Base-by-base conservation (phyloP, 108 stramenopile genomes). In the Mediolabrus comicus region DNA sequence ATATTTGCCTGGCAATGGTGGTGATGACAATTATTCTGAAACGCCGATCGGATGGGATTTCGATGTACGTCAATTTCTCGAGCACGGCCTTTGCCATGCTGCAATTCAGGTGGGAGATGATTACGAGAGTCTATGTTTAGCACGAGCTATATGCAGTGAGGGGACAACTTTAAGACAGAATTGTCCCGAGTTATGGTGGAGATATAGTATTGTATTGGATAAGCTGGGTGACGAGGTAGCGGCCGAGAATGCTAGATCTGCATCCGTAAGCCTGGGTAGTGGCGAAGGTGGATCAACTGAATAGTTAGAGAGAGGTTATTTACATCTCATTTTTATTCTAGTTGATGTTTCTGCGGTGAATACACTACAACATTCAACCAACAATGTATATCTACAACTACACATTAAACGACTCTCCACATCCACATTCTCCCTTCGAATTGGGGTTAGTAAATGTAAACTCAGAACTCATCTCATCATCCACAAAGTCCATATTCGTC, bases 381-480 rank as follows among this genome's bases (percentile, higher is more conserved):
- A n/a, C n/a, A n/a, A n/a, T n/a, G n/a, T n/a, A n/a, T n/a, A 31
- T 58, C 32, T 25, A n/a, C 51, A 19, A 9, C 79, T 75, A 94
- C 30, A 98, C 96, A 74, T 97, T 98, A 72, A 99, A 99, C 46
- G 90, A 92, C 85, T 99, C 99, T 53, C 99, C 99, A 82, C 99
- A 99, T 14, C 99, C 99, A 79, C 99, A 99, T 81, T 93, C 84
- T 25, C 98, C 99, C 84, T 98, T 99, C 24, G 93, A 90, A 85
- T 99, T 99, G 3, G 99, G 99, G 85, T 99, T 99, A 34, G 89
- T 88, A 82, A 99, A 99, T 10, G 97, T 98, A 67, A 99, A 99
- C 77, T 98, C 98, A 52, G 92, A 85, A n/a, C 86, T 79, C 64
- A 99, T 83, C 74, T 97, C 98, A 27, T 94, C 90, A 78, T 98